Evolutionary conservation across 2,329 filamentous ascomycete genomes (phyloP).

Genomic region (Cladosporium sp.): DNA sequence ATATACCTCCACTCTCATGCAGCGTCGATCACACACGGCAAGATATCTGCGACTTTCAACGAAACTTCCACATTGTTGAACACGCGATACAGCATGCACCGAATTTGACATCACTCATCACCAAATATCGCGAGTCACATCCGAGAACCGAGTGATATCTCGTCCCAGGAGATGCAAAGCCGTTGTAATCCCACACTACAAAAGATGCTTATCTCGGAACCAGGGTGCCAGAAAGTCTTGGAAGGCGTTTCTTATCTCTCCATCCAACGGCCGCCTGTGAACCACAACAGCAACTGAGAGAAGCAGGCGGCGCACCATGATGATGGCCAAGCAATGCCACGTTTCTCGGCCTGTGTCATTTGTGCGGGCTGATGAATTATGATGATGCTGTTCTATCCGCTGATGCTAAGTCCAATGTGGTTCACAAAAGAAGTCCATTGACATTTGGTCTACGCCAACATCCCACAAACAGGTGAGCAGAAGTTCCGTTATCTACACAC

Average conservation of each 20-base stretch:
- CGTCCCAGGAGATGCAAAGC: not conserved
- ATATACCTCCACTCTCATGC: too few species aligned
- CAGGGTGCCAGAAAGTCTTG: slow-evolving; percentile 2
- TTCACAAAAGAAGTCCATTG: not conserved
- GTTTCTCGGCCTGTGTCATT: not conserved
- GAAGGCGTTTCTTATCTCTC: slow-evolving; percentile 2
- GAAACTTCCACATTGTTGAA: too few species aligned
- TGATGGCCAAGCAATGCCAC: slow-evolving; percentile 5
- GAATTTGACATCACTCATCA: not conserved
- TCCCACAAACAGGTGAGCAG: too few species aligned
- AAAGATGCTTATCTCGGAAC: not conserved
- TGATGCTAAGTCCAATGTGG: too few species aligned
- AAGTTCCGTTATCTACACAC: too few species aligned
- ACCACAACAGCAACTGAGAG: not conserved
- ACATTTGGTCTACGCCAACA: too few species aligned
- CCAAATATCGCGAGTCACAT: not conserved
- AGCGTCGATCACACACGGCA: too few species aligned
- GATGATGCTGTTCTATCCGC: too few species aligned
- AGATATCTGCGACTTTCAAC: too few species aligned
- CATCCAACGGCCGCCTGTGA: not conserved
- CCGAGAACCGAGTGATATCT: not conserved
- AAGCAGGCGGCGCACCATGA: not conserved
- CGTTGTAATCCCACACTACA: not conserved
- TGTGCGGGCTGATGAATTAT: too few species aligned
- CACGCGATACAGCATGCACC: too few species aligned